A percentile compares a stretch with the other conserved stretches of the same genome.
phyloP scores from a whole-genome alignment of 2,329 filamentous ascomycete genomes.

The Pseudogymnoascus sp. region DNA sequence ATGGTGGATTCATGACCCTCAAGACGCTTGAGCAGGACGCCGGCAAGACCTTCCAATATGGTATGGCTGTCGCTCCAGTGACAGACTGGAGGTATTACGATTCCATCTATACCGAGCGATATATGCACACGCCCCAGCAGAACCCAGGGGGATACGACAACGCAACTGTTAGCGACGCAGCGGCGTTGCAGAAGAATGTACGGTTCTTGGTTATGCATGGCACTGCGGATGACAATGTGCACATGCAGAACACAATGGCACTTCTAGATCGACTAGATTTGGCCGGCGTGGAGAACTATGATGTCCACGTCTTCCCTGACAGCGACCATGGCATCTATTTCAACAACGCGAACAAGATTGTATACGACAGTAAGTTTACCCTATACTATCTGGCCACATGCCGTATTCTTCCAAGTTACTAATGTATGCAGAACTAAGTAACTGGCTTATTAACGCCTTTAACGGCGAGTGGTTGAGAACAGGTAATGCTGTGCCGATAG shows the following conservation, averaged over 20 bases:
- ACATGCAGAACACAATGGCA: constrained; percentile 87
- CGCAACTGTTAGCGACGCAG: constrained; percentile 64
- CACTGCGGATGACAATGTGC: constrained; percentile 93
- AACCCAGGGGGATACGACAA: constrained; percentile 71
- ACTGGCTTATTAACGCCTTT: constrained; percentile 95
- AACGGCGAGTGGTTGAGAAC: constrained; percentile 79
- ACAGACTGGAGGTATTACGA: constrained; percentile 97
- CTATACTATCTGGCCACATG: background rate
- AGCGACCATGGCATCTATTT: constrained; percentile 93
- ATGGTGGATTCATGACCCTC: constrained; percentile 87
- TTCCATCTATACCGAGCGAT: constrained; percentile 87
- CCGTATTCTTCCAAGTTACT: constrained; percentile 23
- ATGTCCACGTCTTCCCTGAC: constrained; percentile 93
- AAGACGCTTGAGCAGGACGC: constrained; percentile 91
- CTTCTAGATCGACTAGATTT: constrained; percentile 81
- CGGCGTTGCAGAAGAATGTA: constrained; percentile 64
- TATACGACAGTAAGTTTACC: constrained; percentile 74
- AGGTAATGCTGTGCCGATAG: constrained; percentile 26
- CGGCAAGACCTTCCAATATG: constrained; percentile 85
- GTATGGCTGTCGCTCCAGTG: constrained; percentile 97
- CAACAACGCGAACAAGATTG: constrained; percentile 82
- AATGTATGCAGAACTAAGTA: constrained; percentile 56
- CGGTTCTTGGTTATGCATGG: constrained; percentile 95
- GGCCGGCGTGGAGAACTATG: constrained; percentile 79
- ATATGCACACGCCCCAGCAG: constrained; percentile 88